Evolutionary conservation across 2,329 filamentous ascomycete species (phyloP).

Genomic region (Aspergillus amoenus): DNA sequence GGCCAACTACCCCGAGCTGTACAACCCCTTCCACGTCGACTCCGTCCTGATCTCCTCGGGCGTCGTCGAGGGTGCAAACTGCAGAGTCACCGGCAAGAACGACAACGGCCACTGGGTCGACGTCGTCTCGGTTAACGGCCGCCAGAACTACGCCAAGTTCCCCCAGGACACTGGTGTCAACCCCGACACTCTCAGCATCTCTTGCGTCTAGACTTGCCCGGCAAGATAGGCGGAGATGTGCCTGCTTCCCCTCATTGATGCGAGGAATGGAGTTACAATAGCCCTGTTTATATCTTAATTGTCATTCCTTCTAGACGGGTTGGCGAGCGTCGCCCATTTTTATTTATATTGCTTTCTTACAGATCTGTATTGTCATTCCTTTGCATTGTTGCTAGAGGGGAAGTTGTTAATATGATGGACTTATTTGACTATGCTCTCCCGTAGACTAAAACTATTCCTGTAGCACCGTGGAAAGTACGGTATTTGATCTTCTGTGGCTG

Average conservation of each 20-base stretch:
- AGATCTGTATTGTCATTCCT: not conserved
- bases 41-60: constrained; percentile 1
- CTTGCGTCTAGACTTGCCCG: not conserved
- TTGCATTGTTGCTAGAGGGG: not conserved
- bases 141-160: not conserved
- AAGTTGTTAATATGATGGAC: not conserved
- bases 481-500: too few relatives aligned
- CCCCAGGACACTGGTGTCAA: not conserved
- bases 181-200: not conserved
- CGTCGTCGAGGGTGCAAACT: not conserved
- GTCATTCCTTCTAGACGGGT: not conserved
- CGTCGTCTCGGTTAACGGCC: not conserved
- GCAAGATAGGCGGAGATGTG: not conserved
- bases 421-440: not conserved
- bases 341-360: not conserved
- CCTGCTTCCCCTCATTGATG: too few relatives aligned
- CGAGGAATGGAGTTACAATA: not conserved
- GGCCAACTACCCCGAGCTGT: not conserved
- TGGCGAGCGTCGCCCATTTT: not conserved
- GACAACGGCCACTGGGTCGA: not conserved
- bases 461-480: too few relatives aligned
- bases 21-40: constrained; percentile 5
- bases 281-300: not conserved
- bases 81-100: not conserved
- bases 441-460: too few relatives aligned